A percentile compares a stretch with the other conserved stretches of the same genome.
Conservation (phyloP, 176 grass and related monocot genomes). For the Dendrocalamus sinicus region DNA sequence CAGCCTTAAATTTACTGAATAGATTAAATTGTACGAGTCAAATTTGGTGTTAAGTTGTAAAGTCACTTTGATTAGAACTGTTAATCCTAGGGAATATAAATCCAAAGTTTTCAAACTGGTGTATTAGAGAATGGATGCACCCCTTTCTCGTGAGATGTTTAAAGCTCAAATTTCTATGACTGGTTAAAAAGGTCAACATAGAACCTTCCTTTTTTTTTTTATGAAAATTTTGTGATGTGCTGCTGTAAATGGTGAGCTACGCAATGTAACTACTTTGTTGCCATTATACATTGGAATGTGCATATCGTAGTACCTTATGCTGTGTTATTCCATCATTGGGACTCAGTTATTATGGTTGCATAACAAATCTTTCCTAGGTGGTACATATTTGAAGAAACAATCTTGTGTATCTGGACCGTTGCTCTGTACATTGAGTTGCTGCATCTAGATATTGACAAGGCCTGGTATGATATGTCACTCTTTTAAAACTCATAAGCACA, state of each 20-base stretch:
- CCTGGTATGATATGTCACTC: slow-evolving; percentile 59
- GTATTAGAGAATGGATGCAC: neutral
- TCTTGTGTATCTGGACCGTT: slow-evolving; percentile 74
- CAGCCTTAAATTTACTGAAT: slow-evolving; percentile 12
- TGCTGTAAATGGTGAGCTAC: neutral
- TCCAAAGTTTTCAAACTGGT: slow-evolving; percentile 4
- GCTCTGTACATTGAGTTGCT: slow-evolving; percentile 71
- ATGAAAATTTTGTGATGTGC: neutral
- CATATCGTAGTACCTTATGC: slow-evolving; percentile 12
- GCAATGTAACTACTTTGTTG: neutral
- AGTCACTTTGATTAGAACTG: slow-evolving; percentile 6
- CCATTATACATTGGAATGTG: slow-evolving; percentile 9
- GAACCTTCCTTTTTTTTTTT: too few relatives aligned
- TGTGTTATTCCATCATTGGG: slow-evolving; percentile 14
- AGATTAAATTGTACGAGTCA: neutral
- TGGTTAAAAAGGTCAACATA: neutral
- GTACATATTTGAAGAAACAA: slow-evolving; percentile 87
- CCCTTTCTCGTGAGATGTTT: neutral
- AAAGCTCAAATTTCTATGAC: neutral
- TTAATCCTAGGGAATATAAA: neutral
- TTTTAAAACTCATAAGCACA: slow-evolving; percentile 1
- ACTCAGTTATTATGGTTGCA: slow-evolving; percentile 33
- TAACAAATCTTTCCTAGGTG: slow-evolving; percentile 61
- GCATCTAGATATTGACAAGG: slow-evolving; percentile 56
- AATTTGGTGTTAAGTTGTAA: neutral